These are phyloP conservation scores for Prunus yedoensis DNA, from an alignment of 331 rosid species.

Conservation along the genomic window DNA sequence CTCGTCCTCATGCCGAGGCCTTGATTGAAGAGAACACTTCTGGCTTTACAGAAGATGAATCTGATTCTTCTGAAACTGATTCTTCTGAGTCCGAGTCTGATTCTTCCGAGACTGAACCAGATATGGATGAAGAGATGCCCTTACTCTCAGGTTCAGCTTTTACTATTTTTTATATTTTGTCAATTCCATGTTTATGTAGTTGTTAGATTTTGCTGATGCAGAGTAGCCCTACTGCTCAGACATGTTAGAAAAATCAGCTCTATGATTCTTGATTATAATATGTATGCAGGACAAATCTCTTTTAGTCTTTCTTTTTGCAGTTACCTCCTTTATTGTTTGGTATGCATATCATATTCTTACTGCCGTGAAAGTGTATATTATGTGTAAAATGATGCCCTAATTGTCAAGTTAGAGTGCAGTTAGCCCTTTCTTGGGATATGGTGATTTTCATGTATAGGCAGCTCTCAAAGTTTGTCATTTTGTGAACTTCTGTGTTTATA, in stretches of 20 bases:
- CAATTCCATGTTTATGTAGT: neutral
- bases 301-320: neutral
- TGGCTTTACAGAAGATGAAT: slow-evolving; percentile 62
- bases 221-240: neutral
- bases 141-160: slow-evolving; percentile 69
- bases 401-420: too few species aligned
- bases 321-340: neutral
- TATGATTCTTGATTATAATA: slow-evolving; percentile 13
- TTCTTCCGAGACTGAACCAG: slow-evolving; percentile 79
- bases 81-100: slow-evolving; percentile 59
- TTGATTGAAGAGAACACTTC: slow-evolving; percentile 68
- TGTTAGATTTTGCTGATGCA: neutral
- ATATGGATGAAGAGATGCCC: slow-evolving; percentile 63
- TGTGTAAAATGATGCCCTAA: neutral
- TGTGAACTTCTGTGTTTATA: neutral
- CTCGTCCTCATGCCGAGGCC: slow-evolving; percentile 42
- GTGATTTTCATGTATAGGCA: neutral
- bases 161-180: neutral
- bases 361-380: neutral
- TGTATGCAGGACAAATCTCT: slow-evolving; percentile 4
- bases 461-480: neutral
- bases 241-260: neutral
- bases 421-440: neutral
- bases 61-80: slow-evolving; percentile 72
- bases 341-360: neutral